A percentile compares a stretch with the other conserved stretches of the same genome.
Evolutionary conservation across 2,329 filamentous ascomycete species (phyloP).

Genomic region (Microthyrium microscopicum): DNA sequence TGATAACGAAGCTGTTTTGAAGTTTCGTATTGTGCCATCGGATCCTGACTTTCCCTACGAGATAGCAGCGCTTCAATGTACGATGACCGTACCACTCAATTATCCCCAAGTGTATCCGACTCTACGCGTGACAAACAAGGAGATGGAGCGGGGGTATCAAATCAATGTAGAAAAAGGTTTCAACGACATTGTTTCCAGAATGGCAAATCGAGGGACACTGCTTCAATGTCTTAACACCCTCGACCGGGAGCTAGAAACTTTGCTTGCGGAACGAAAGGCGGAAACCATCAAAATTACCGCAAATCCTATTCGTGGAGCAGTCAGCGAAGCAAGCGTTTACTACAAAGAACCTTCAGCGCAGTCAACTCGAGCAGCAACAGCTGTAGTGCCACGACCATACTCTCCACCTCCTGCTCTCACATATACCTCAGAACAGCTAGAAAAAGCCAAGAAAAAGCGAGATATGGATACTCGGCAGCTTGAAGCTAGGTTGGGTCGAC

Average conservation of each 20-base stretch:
- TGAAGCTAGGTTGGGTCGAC: slow-evolving; percentile 54
- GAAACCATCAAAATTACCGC: slow-evolving; percentile 53
- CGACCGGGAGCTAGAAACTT: slow-evolving; percentile 54
- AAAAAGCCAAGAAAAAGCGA: slow-evolving; percentile 44
- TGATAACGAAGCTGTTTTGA: slow-evolving; percentile 27
- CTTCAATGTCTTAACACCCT: slow-evolving; percentile 51
- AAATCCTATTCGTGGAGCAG: too few species aligned
- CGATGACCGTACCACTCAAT: slow-evolving; percentile 43
- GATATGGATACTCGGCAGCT: slow-evolving; percentile 54
- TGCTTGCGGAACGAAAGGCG: slow-evolving; percentile 52
- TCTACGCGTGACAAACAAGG: slow-evolving; percentile 49
- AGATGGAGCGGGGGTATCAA: slow-evolving; percentile 55
- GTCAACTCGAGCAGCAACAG: neutral
- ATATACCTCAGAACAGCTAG: slow-evolving; percentile 43
- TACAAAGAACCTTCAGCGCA: neutral
- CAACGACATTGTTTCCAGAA: slow-evolving; percentile 40
- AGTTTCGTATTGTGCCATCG: slow-evolving; percentile 52
- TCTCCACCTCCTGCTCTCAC: slow-evolving; percentile 8
- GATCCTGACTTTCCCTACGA: slow-evolving; percentile 78
- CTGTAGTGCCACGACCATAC: neutral
- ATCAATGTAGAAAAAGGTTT: slow-evolving; percentile 66
- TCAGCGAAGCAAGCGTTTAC: neutral
- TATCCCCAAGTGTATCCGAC: slow-evolving; percentile 42
- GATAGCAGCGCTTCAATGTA: slow-evolving; percentile 49
- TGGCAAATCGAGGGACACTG: slow-evolving; percentile 39